Conservation (phyloP, 192 early-diverging fungal genomes). For the Coemansia sp. region DNA sequence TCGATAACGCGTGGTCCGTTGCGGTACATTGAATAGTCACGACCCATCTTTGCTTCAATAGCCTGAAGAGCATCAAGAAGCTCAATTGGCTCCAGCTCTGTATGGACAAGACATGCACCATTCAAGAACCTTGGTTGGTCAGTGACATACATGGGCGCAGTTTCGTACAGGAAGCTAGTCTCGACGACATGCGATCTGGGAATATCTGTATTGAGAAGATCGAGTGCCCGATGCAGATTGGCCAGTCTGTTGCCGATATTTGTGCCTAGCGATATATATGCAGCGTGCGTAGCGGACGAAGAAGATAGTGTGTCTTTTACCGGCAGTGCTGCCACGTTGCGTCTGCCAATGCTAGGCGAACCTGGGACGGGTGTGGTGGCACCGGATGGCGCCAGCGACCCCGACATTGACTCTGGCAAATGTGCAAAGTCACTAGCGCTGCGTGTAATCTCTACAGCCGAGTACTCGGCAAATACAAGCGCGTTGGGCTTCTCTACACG, state of each 20-base stretch:
- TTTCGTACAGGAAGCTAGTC: slow-evolving; percentile 96
- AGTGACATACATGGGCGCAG: slow-evolving; percentile 91
- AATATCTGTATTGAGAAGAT: slow-evolving; percentile 28
- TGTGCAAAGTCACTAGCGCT: slow-evolving; percentile 52
- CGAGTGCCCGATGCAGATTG: slow-evolving; percentile 77
- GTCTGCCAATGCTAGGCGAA: slow-evolving; percentile 1
- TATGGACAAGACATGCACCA: slow-evolving; percentile 79
- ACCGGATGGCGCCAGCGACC: background rate
- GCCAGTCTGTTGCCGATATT: slow-evolving; percentile 82
- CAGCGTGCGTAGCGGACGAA: slow-evolving; percentile 34
- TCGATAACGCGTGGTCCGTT: slow-evolving; percentile 94
- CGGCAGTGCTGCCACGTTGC: background rate
- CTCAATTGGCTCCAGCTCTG: slow-evolving; percentile 67
- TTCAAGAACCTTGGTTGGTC: slow-evolving; percentile 94
- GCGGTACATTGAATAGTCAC: slow-evolving; percentile 61
- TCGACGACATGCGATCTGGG: slow-evolving; percentile 61
- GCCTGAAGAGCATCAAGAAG: slow-evolving; percentile 77
- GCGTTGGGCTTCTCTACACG: slow-evolving; percentile 95
- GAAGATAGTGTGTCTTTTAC: background rate
- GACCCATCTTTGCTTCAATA: slow-evolving; percentile 81
- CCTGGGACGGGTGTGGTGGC: slow-evolving; percentile 14
- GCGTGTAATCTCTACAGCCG: slow-evolving; percentile 89
- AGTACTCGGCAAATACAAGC: slow-evolving; percentile 82
- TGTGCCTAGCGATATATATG: slow-evolving; percentile 83
- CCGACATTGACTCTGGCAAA: background rate